A percentile compares a stretch with the other conserved stretches of the same genome.
Conservation (phyloP, 2,329 filamentous ascomycete genomes). For the Colletotrichum costaricense region DNA sequence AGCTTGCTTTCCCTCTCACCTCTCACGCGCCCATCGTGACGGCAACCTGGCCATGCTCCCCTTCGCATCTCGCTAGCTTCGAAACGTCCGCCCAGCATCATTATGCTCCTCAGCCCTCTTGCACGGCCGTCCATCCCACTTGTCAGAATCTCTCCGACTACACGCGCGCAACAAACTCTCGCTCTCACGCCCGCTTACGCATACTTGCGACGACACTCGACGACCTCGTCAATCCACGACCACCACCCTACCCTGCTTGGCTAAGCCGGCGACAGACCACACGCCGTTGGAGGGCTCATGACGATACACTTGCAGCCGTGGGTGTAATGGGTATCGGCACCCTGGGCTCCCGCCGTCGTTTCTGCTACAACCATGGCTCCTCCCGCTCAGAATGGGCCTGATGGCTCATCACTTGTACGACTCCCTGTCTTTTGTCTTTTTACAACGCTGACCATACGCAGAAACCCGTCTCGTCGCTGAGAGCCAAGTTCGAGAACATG, state of each 20-base stretch:
- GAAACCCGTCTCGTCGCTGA: slow-evolving; percentile 85
- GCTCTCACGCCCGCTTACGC: slow-evolving; percentile 11
- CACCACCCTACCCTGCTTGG: not conserved
- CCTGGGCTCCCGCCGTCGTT: slow-evolving; percentile 42
- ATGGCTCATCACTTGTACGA: slow-evolving; percentile 81
- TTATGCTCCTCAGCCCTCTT: slow-evolving; percentile 35
- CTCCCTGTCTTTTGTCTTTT: not conserved
- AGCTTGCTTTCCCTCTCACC: not conserved
- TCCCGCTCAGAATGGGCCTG: slow-evolving; percentile 68
- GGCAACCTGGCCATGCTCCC: slow-evolving; percentile 21
- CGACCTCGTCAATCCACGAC: not conserved
- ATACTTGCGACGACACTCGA: slow-evolving; percentile 15
- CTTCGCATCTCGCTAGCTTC: slow-evolving; percentile 24
- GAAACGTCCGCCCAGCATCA: slow-evolving; percentile 34
- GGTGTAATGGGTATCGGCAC: slow-evolving; percentile 49
- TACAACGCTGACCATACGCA: slow-evolving; percentile 49
- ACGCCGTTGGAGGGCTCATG: slow-evolving; percentile 38
- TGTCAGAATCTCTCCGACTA: slow-evolving; percentile 25
- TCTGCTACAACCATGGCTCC: slow-evolving; percentile 48
- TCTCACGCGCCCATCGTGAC: not conserved
- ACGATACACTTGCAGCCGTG: slow-evolving; percentile 39
- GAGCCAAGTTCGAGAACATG: slow-evolving; percentile 86
- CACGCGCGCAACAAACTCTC: slow-evolving; percentile 20
- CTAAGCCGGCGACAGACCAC: slow-evolving; percentile 9
- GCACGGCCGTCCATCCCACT: slow-evolving; percentile 33